Base-by-base conservation (phyloP, 345 rosid species). In the Citrus unshiu region DNA sequence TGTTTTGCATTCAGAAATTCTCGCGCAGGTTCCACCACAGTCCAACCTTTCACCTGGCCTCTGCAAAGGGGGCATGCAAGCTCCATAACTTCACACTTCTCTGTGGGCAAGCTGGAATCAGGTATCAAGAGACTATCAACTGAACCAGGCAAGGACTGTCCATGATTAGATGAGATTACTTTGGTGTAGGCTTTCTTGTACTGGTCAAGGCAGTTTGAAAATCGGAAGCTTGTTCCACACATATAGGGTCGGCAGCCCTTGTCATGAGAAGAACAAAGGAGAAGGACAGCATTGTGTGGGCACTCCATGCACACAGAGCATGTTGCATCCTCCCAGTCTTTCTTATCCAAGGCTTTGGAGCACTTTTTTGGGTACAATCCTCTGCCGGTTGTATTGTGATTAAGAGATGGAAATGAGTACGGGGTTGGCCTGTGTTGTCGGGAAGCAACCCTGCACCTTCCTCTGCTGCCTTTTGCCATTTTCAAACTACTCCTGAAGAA, bases 301-400 rank as follows among this genome's bases (percentile, higher is more conserved):
- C 86, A 91, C 85, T 96, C 99, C 95, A 96, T 93, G 86, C 99
- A 96, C 71, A 96, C 98, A 16, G 99, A 91, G 76, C 99, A 96
- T 34, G 89, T 90, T 14, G 88, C 95, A 72, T 88, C 93, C 79
- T 89, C 97, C 97, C 97, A 96, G 73, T 91, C 99, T 79, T 86
- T 88, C 86, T 88, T 89, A 57, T 90, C 93, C 82, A 88, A 63
- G 67, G 74, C 80, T 78, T 88, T 90, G 35, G 89, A 68, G 81
- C 88, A 89, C 67, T 89, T 88, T 82, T 84, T 69, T 5, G 85
- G 69, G 79, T 81, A 78, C 70, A 72, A 54, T 21, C 86, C 87
- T 80, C 16, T 13, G 51, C 82, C 85, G 5, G 85, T 34, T 34
- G 86, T 80, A 35, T 65, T 73, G 2, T 72, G 88, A 24, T 82